These are phyloP conservation scores for Solanum peruvianum DNA, from an alignment of 257 asterid genomes.

Conservation along the genomic window DNA sequence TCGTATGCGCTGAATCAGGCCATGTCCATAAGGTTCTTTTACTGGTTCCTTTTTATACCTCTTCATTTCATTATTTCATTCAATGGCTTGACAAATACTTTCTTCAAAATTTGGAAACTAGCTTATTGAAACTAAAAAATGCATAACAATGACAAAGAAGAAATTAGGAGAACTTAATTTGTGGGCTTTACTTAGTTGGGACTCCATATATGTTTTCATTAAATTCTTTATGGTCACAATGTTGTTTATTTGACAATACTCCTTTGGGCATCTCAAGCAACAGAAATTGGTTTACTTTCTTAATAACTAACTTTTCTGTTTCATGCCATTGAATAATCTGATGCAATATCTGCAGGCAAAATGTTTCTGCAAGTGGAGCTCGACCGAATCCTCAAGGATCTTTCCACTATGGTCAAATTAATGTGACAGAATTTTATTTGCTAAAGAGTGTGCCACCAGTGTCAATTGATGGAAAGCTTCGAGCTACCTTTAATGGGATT, in stretches of 20 bases:
- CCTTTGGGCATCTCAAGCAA: background rate
- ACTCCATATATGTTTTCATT: background rate
- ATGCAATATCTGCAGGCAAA: conserved; percentile 50
- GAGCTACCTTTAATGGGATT: conserved; percentile 70
- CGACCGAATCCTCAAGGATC: conserved; percentile 99
- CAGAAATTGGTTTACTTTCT: background rate
- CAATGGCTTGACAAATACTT: background rate
- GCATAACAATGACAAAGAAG: background rate
- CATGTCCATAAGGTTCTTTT: conserved; percentile 57
- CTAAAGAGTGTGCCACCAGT: conserved; percentile 45
- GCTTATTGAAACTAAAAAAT: background rate
- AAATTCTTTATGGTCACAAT: background rate
- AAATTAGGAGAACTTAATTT: background rate
- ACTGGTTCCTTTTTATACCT: background rate
- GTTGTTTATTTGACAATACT: background rate
- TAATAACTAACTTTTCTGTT: background rate
- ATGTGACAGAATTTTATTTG: conserved; percentile 56
- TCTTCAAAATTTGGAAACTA: background rate
- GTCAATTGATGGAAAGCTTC: conserved; percentile 47
- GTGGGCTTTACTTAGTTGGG: background rate
- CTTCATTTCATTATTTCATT: background rate
- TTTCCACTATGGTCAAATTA: conserved; percentile 74
- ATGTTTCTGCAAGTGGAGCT: conserved; percentile 87
- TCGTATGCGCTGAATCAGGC: conserved; percentile 78
- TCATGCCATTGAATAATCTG: background rate